These are phyloP conservation scores for Saccharomycopsis schoenii DNA, from an alignment of 805 yeast species.

Conservation along the genomic window DNA sequence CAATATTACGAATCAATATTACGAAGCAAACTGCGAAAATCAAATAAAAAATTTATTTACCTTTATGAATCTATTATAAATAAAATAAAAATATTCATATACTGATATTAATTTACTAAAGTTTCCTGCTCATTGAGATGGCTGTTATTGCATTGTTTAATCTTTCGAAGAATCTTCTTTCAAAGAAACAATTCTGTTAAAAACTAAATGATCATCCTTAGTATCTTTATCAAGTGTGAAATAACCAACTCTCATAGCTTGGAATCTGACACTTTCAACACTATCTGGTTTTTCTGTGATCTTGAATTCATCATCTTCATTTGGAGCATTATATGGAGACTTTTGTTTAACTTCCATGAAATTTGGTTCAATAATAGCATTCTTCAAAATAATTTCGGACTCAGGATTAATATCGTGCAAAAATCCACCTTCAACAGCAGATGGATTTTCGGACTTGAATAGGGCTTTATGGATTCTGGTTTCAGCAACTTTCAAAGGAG, in stretches of 20 bases:
- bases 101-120: no score
- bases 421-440: slow-evolving; percentile 79
- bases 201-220: slow-evolving; percentile 46
- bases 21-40: no score
- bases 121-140: no score
- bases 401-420: slow-evolving; percentile 73
- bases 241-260: slow-evolving; percentile 94
- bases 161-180: slow-evolving; percentile 63
- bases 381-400: slow-evolving; percentile 56
- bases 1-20: no score
- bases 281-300: slow-evolving; percentile 56
- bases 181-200: slow-evolving; percentile 88
- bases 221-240: slow-evolving; percentile 84
- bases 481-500: slow-evolving; percentile 61
- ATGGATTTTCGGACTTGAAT: slow-evolving; percentile 86
- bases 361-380: slow-evolving; percentile 71
- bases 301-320: slow-evolving; percentile 50
- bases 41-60: no score
- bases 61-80: no score
- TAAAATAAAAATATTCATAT: no score
- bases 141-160: neutral
- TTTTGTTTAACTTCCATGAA: slow-evolving; percentile 55
- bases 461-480: slow-evolving; percentile 81
- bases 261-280: slow-evolving; percentile 89
- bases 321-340: slow-evolving; percentile 68